These are phyloP conservation scores for Nemania diffusa DNA, from an alignment of 2,329 filamentous ascomycete genomes.

Conservation along the genomic window DNA sequence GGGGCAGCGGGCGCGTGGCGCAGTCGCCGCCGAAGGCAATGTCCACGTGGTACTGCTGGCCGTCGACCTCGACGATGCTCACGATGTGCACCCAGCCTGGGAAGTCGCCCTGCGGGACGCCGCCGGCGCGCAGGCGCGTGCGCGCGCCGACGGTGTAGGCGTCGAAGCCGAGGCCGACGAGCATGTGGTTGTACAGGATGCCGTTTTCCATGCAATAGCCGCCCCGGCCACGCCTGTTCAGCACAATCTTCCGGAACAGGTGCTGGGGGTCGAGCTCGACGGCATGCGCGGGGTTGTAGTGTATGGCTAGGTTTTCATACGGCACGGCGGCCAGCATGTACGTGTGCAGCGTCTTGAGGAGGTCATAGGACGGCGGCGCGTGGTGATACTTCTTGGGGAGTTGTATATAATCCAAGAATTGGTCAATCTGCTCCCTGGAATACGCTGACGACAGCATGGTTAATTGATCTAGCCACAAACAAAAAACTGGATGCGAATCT, in stretches of 20 bases:
- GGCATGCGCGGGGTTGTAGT: conserved; percentile 57
- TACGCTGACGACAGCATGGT: conserved; percentile 32
- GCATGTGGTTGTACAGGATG: conserved; percentile 64
- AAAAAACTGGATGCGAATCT: not conserved
- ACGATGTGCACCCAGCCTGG: conserved; percentile 69
- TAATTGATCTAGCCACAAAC: not conserved
- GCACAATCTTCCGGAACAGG: conserved; percentile 62
- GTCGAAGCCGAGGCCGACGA: conserved; percentile 62
- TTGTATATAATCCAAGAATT: conserved; percentile 37
- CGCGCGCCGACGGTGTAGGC: conserved; percentile 67
- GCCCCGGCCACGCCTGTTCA: conserved; percentile 56
- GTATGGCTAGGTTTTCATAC: conserved; percentile 66
- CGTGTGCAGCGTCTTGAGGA: conserved; percentile 36
- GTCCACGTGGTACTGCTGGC: conserved; percentile 65
- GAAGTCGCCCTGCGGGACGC: conserved; percentile 56
- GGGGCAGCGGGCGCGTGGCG: conserved; percentile 65
- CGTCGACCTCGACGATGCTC: conserved; percentile 66
- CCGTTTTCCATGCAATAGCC: conserved; percentile 71
- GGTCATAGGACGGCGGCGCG: conserved; percentile 32
- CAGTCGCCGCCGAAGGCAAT: conserved; percentile 73
- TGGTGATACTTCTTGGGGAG: conserved; percentile 34
- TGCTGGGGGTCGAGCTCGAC: conserved; percentile 58
- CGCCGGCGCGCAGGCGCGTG: conserved; percentile 54
- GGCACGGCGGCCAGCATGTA: conserved; percentile 55
- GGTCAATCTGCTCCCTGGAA: conserved; percentile 34